These are phyloP conservation scores for Sporothrix protearum DNA, from an alignment of 2,329 filamentous ascomycete species.

Conservation along the genomic window DNA sequence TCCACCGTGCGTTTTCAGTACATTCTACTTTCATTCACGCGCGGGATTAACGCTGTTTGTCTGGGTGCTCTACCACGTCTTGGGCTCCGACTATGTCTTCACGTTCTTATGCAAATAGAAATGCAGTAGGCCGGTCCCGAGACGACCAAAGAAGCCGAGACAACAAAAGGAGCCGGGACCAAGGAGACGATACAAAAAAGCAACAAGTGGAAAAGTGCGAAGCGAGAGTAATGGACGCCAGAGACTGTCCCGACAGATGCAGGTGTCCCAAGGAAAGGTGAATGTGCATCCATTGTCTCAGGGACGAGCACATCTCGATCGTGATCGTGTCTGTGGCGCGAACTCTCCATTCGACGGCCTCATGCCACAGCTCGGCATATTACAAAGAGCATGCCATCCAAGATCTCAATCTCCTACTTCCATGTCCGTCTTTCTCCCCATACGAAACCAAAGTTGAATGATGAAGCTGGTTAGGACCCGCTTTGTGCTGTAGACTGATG, in stretches of 20 bases:
- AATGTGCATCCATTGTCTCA: background rate
- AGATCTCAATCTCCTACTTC: background rate
- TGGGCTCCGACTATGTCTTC: background rate
- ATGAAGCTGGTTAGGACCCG: background rate
- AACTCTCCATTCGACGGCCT: background rate
- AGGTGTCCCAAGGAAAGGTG: background rate
- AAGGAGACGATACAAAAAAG: background rate
- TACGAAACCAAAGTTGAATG: background rate
- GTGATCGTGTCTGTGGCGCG: background rate
- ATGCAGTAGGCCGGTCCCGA: background rate
- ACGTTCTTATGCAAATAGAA: background rate
- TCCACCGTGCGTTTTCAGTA: background rate
- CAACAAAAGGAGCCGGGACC: background rate
- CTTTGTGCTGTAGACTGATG: no score
- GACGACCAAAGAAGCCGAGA: background rate
- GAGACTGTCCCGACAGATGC: no score
- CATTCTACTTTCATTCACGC: background rate
- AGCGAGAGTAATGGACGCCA: background rate
- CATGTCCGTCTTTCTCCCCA: background rate
- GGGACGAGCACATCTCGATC: background rate
- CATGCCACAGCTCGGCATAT: background rate
- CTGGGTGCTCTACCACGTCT: background rate
- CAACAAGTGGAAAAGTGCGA: background rate
- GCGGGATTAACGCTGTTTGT: background rate
- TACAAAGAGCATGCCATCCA: background rate